Base-by-base conservation (phyloP, 306 rosid species). In the Parietaria judaica region DNA sequence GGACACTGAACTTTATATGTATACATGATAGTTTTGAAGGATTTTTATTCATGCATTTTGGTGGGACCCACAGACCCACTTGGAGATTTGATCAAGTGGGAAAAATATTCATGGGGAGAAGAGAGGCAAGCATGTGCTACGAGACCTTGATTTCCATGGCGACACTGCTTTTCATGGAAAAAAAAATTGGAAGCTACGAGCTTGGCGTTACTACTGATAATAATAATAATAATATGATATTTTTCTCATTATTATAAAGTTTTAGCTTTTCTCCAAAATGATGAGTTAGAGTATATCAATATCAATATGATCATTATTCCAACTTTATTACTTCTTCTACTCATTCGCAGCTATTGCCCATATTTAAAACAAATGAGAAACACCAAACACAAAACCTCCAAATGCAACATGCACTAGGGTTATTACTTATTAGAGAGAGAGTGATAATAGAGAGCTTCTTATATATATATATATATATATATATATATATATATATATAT, bases 131-230 rank as follows among this genome's bases (percentile, higher is more conserved):
- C 95, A 84, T 80, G 89, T 81, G 86, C 82, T 10, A 55, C 71
- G 69, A 81, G 67, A 70, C 82, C 83, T 75, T 49, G 72, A 83
- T 74, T 74, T 74, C 70, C 81, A 71, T 67, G 71, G 69, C 68
- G 76, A 45, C 83, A 74, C 88, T 79, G 57, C 88, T 85, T 85
- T 88, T 83, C 70, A 83, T 78, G 80, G 81, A 84, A 84, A 74
- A 84, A 84, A 74, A 66, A 55, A 74, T 84, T 80, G 83, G 75
- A 63, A 80, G 74, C 61, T 76, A 71, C 51, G 56, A 76, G 62
- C 69, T 84, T 84, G 76, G 84, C 83, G 71, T 79, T 80, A 81
- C 63, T 60, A 64, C 36, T 66, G 12, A 65, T 46, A 43, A 47
- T 68, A 68, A 70, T 54, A n/a, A 65, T 46, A 43, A 47, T 68